These are phyloP conservation scores for Auriscalpium microsporum DNA, from an alignment of 768 basidiomycete species.

Conservation along the genomic window DNA sequence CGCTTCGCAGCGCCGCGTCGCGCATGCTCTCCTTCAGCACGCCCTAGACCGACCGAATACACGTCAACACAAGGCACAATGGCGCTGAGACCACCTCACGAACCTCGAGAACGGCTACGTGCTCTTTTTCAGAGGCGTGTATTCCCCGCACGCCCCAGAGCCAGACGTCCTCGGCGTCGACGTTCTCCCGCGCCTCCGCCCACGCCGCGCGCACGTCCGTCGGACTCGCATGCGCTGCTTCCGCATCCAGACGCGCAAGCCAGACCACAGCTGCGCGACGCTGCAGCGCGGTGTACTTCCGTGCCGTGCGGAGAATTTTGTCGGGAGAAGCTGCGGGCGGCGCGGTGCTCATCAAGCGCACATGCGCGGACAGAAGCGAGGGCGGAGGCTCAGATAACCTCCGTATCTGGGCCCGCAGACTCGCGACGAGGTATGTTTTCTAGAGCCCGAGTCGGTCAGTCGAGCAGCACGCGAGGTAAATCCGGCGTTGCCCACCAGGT, in stretches of 20 bases:
- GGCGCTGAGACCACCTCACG: slow-evolving; percentile 5
- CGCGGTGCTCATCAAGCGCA: slow-evolving; percentile 25
- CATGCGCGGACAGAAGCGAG: slow-evolving; percentile 28
- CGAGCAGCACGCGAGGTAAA: too few relatives aligned
- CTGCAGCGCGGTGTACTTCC: slow-evolving; percentile 36
- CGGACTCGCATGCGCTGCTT: slow-evolving; percentile 22
- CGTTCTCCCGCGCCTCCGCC: slow-evolving; percentile 35
- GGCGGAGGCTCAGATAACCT: slow-evolving; percentile 7
- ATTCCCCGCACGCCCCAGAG: slow-evolving; percentile 38
- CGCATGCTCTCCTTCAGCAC: slow-evolving; percentile 11
- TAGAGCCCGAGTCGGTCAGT: slow-evolving; percentile 17
- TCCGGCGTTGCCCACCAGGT: slow-evolving; percentile 18
- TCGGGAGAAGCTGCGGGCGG: slow-evolving; percentile 16
- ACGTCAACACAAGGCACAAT: background rate
- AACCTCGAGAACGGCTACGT: slow-evolving; percentile 19
- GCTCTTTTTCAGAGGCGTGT: slow-evolving; percentile 5
- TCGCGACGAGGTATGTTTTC: slow-evolving; percentile 48
- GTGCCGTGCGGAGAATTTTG: slow-evolving; percentile 32
- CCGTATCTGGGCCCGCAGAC: slow-evolving; percentile 28
- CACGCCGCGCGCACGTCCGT: slow-evolving; percentile 29
- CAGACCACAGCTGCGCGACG: slow-evolving; percentile 38
- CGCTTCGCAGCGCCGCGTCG: slow-evolving; percentile 4
- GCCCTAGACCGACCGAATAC: background rate
- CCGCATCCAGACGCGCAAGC: slow-evolving; percentile 42
- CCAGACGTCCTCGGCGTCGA: slow-evolving; percentile 37